Evolutionary conservation across 108 stramenopile species (phyloP), one percentile per base, ranked within the genome.

Genomic region (Cyclotella distinguenda): DNA sequence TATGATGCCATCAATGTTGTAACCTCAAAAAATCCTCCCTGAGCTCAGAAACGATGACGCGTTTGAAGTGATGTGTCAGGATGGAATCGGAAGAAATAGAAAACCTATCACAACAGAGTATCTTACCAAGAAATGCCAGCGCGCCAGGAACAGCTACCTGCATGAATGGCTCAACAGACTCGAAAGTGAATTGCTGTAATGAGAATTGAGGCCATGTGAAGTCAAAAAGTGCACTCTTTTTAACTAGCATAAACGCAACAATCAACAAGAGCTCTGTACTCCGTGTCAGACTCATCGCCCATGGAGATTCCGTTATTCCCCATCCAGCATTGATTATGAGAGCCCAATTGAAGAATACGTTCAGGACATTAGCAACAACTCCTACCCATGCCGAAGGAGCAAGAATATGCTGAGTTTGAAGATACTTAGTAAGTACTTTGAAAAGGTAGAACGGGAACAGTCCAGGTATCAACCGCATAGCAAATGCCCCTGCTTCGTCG

Each of bases 261-360:
- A 79, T 64, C 45, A 68, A n/a, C 6, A 67, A 0, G 1, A 79
- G 46, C 33, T 79, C 78, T 13, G 62, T 25, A 23, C 57, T 26
- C 32, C 78, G 55, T 11, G 78, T 79, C n/a, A 79, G 45, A 21
- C 45, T 79, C 18, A 72, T 73, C 16, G 78, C 78, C 78, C 78
- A 79, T 19, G 78, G 71, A 35, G 78, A 66, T 4, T 72, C 78
- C 6, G 19, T 27, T 12, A 79, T 40, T 11, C 78, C 78, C 71
- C 64, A 58, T 0, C 46, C 78, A 4, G 36, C 30, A n/a, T 54
- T n/a, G 39, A 64, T 73, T 50, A 79, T 79, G 42, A 79, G 32
- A 23, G 46, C 6, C 71, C 71, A 79, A 40, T 73, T 79, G 44
- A 79, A 61, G 8, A 72, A 53, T 21, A 43, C 53, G 36, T 79